Conservation (phyloP, 495 filamentous ascomycete species). For the Xylaria cubensis region DNA sequence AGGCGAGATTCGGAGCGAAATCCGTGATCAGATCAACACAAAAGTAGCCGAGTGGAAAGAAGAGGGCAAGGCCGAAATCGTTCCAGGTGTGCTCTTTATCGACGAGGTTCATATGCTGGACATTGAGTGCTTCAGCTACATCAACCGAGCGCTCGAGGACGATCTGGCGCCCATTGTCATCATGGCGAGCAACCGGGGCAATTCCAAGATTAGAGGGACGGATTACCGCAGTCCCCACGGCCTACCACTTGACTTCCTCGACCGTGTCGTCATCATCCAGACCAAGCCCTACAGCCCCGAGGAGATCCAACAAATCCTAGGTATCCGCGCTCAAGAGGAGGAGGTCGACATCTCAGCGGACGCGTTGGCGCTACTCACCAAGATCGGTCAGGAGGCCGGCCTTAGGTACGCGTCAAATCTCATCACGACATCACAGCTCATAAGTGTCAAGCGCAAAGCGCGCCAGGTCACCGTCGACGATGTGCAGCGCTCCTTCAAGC, state of each 20-base stretch:
- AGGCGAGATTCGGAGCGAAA: slow-evolving; percentile 95
- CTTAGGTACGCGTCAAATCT: slow-evolving; percentile 94
- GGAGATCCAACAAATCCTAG: slow-evolving; percentile 88
- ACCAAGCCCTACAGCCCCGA: slow-evolving; percentile 86
- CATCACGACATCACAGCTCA: slow-evolving; percentile 88
- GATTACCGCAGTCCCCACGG: slow-evolving; percentile 91
- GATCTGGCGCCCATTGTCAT: slow-evolving; percentile 97
- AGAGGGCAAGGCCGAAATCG: slow-evolving; percentile 97
- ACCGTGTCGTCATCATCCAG: slow-evolving; percentile 95
- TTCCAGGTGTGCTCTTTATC: slow-evolving; percentile 96
- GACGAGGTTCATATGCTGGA: slow-evolving; percentile 99
- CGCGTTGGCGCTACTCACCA: slow-evolving; percentile 88
- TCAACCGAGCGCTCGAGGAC: slow-evolving; percentile 94
- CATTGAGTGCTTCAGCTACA: slow-evolving; percentile 97
- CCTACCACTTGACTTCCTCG: slow-evolving; percentile 92
- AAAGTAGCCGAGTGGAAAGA: slow-evolving; percentile 99
- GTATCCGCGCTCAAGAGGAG: slow-evolving; percentile 92
- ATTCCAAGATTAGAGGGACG: slow-evolving; percentile 91
- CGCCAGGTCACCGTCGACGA: slow-evolving; percentile 83
- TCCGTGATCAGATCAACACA: slow-evolving; percentile 97
- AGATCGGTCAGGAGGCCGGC: slow-evolving; percentile 92
- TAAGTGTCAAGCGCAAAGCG: slow-evolving; percentile 77
- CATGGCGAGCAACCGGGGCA: slow-evolving; percentile 98
- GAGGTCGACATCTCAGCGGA: slow-evolving; percentile 90
- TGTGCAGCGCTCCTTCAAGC: slow-evolving; percentile 87